Conservation (phyloP, 768 basidiomycete genomes). For the Gloeostereum incarnatum region DNA sequence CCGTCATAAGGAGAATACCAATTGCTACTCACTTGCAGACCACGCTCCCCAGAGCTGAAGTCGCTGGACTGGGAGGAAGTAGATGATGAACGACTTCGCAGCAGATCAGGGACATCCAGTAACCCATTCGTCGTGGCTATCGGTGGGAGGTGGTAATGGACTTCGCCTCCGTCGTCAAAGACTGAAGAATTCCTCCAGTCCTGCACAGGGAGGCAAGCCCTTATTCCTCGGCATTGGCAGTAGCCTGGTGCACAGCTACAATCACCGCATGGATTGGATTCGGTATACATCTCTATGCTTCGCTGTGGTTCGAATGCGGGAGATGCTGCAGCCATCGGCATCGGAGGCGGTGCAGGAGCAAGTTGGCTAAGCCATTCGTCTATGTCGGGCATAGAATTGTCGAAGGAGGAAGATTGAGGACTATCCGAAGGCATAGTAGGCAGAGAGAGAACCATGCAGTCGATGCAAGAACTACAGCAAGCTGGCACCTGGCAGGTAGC, state of each 20-base stretch:
- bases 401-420: slow-evolving; percentile 22
- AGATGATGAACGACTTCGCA: slow-evolving; percentile 3
- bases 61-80: slow-evolving; percentile 22
- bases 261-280: neutral
- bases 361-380: slow-evolving; percentile 61
- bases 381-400: slow-evolving; percentile 21
- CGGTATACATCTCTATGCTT: slow-evolving; percentile 1
- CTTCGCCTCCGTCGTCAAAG: neutral
- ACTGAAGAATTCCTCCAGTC: too few relatives aligned
- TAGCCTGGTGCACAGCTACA: slow-evolving; percentile 6
- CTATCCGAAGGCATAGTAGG: slow-evolving; percentile 32
- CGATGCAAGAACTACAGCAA: slow-evolving; percentile 42
- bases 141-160: neutral
- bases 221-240: slow-evolving; percentile 7
- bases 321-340: slow-evolving; percentile 8
- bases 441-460: slow-evolving; percentile 51
- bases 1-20: too few relatives aligned
- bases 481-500: slow-evolving; percentile 26
- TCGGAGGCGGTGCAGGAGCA: slow-evolving; percentile 12
- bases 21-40: neutral
- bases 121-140: slow-evolving; percentile 4
- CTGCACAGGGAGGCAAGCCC: too few relatives aligned
- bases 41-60: neutral
- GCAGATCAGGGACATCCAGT: slow-evolving; percentile 1
- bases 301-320: neutral